These are phyloP conservation scores for Plicaturopsis crispa DNA, from an alignment of 768 basidiomycete species.

Conservation along the genomic window DNA sequence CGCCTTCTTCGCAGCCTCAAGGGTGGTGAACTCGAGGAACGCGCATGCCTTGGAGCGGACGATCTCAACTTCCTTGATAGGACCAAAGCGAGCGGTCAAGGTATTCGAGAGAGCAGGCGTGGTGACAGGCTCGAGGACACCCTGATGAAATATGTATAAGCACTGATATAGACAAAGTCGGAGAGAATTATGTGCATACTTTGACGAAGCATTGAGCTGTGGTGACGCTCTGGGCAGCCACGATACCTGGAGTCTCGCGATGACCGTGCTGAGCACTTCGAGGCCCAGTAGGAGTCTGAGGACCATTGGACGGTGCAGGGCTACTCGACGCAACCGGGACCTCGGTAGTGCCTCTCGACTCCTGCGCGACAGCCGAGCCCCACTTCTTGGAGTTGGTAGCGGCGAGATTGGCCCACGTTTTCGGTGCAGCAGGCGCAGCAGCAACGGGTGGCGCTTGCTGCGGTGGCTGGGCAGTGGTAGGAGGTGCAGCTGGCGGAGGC, in stretches of 20 bases:
- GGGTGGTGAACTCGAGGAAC: slow-evolving; percentile 78
- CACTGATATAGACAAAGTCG: background rate
- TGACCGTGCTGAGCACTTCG: slow-evolving; percentile 25
- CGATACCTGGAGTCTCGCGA: slow-evolving; percentile 38
- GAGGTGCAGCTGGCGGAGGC: slow-evolving; percentile 17
- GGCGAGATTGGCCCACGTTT: slow-evolving; percentile 90
- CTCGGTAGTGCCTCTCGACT: slow-evolving; percentile 71
- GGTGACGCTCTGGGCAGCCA: slow-evolving; percentile 55
- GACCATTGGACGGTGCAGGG: slow-evolving; percentile 34
- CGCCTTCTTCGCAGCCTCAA: slow-evolving; percentile 82
- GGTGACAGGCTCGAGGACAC: slow-evolving; percentile 63
- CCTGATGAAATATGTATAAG: slow-evolving; percentile 29
- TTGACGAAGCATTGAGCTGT: slow-evolving; percentile 90
- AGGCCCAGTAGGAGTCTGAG: slow-evolving; percentile 19
- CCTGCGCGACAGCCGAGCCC: slow-evolving; percentile 75
- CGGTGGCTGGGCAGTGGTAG: slow-evolving; percentile 21
- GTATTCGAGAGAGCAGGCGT: slow-evolving; percentile 38
- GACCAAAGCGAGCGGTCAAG: slow-evolving; percentile 63
- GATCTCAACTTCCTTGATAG: slow-evolving; percentile 83
- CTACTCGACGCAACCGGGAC: slow-evolving; percentile 39
- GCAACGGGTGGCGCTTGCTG: slow-evolving; percentile 21
- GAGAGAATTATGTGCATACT: slow-evolving; percentile 30
- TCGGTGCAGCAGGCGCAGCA: slow-evolving; percentile 42
- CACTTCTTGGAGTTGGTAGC: slow-evolving; percentile 78
- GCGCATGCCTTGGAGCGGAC: slow-evolving; percentile 86